phyloP scores from a whole-genome alignment of 148 eudicot genomes.

The Amaranthus cruentus region DNA sequence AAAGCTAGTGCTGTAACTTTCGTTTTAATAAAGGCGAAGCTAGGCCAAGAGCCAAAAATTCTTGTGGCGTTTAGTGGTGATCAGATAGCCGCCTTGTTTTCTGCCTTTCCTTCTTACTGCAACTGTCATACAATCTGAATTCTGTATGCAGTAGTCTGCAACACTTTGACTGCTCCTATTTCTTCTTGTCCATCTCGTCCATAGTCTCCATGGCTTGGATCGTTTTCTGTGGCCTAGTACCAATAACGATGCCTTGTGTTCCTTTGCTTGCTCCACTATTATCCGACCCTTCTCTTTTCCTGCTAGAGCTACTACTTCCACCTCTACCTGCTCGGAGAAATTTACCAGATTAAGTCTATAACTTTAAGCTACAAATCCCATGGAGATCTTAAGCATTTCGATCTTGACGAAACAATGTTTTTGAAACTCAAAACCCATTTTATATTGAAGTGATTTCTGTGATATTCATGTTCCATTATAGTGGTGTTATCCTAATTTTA shows the following conservation, averaged over 20 bases:
- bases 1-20: no score
- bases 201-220: constrained; percentile 54
- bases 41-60: constrained; percentile 87
- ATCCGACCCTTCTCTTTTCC: constrained; percentile 62
- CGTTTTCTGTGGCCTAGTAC: constrained; percentile 62
- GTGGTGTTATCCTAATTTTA: no score
- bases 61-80: constrained; percentile 81
- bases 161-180: constrained; percentile 32
- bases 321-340: constrained; percentile 46
- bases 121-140: constrained; percentile 72
- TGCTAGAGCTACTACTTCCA: constrained; percentile 43
- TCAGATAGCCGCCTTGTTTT: constrained; percentile 70
- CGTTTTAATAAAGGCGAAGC: neutral
- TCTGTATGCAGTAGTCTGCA: constrained; percentile 75
- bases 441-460: no score
- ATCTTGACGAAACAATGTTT: neutral
- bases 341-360: neutral
- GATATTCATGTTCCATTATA: no score
- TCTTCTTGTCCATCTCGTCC: constrained; percentile 47
- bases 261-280: constrained; percentile 66
- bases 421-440: no score
- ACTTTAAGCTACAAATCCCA: neutral
- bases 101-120: constrained; percentile 75
- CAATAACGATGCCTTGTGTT: constrained; percentile 41
- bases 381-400: neutral